phyloP scores from a whole-genome alignment of 1,284 basidiomycete species.

The Puccinia polysora region DNA sequence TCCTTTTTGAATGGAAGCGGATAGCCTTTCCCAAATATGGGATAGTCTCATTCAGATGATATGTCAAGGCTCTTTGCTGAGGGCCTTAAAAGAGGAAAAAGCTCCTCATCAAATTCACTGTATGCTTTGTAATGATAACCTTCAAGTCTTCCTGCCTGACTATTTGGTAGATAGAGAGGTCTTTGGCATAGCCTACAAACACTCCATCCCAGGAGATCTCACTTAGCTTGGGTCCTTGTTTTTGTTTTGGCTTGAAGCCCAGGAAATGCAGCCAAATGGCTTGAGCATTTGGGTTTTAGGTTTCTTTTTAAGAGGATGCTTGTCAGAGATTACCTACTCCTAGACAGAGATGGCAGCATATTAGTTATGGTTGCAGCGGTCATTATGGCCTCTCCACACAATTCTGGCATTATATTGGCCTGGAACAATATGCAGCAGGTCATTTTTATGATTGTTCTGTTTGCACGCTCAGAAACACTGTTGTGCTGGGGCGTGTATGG shows the following conservation, averaged over 20 bases:
- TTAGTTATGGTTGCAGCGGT: constrained; percentile 44
- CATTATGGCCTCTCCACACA: constrained; percentile 53
- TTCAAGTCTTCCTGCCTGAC: neutral
- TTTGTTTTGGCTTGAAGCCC: neutral
- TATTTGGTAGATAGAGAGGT: neutral
- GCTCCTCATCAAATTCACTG: neutral
- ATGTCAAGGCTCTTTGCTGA: too few relatives aligned
- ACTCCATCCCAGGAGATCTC: neutral
- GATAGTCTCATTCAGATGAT: too few relatives aligned
- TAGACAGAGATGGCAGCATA: neutral
- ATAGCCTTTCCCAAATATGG: too few relatives aligned
- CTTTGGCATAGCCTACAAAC: neutral
- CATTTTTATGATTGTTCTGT: constrained; percentile 50
- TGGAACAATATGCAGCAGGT: constrained; percentile 49
- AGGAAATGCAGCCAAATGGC: neutral
- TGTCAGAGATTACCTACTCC: neutral
- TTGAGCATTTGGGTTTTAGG: neutral
- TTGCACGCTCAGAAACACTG: constrained; percentile 50
- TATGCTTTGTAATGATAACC: neutral
- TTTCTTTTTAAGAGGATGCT: neutral
- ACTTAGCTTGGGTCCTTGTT: neutral
- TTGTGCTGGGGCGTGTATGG: constrained; percentile 54
- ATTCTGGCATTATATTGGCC: constrained; percentile 48
- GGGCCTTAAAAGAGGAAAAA: too few relatives aligned
- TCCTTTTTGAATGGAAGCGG: too few relatives aligned